Conservation (phyloP, 768 basidiomycete genomes). For the Panaeolus papilionaceus region DNA sequence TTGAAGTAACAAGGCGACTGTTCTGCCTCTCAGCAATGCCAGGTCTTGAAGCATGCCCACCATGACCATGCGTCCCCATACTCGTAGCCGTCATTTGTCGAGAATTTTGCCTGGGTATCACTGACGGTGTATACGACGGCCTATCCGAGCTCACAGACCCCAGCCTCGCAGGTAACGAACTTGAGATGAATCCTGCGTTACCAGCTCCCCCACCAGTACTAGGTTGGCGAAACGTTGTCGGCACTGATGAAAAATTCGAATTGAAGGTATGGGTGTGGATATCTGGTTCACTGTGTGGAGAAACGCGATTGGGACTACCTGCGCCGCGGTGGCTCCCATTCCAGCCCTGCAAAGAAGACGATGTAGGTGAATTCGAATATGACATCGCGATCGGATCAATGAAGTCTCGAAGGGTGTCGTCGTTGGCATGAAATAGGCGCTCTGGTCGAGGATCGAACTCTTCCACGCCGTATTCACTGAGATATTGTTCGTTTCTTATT, state of each 20-base stretch:
- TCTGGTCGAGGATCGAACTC: slow-evolving; percentile 6
- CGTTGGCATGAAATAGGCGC: neutral
- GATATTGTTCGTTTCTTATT: neutral
- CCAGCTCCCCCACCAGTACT: neutral
- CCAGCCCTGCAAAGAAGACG: neutral
- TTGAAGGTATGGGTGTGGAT: neutral
- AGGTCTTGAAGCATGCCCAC: neutral
- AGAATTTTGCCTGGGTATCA: neutral
- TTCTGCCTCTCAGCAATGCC: neutral
- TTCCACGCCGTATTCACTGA: neutral
- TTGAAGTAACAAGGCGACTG: slow-evolving; percentile 26
- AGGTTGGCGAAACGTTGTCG: neutral
- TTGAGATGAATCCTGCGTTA: neutral
- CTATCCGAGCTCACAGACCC: neutral
- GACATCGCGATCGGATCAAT: neutral
- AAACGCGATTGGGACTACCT: neutral
- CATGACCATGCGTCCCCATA: neutral
- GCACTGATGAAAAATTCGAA: neutral
- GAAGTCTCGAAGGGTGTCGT: neutral
- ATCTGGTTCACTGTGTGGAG: slow-evolving; percentile 1
- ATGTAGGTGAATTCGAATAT: neutral
- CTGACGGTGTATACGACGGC: neutral
- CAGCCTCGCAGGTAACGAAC: neutral
- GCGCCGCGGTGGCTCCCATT: neutral
- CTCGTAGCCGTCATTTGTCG: neutral